phyloP scores from a whole-genome alignment of 768 basidiomycete species.

The Russula emetica region DNA sequence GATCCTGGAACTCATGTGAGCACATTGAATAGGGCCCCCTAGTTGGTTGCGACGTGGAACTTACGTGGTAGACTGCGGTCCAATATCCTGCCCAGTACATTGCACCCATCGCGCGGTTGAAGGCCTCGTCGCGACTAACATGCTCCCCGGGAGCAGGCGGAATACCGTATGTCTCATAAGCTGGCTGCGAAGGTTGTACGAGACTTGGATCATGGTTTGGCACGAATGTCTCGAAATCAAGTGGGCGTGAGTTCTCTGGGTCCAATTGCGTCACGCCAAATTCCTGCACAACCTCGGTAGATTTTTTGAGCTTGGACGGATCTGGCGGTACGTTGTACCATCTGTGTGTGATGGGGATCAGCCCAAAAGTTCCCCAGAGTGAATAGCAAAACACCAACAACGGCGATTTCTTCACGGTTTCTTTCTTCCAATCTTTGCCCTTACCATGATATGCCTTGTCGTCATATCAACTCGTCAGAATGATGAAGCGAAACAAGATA shows the following conservation, averaged over 20 bases:
- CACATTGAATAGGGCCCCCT: neutral
- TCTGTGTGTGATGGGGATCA: slow-evolving; percentile 37
- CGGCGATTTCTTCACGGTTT: slow-evolving; percentile 65
- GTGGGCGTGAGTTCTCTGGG: slow-evolving; percentile 52
- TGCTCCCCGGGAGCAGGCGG: slow-evolving; percentile 35
- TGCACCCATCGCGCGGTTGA: slow-evolving; percentile 65
- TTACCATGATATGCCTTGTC: slow-evolving; percentile 60
- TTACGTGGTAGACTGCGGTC: slow-evolving; percentile 79
- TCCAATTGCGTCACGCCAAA: slow-evolving; percentile 14
- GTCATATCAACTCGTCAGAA: slow-evolving; percentile 7
- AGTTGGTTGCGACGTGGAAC: slow-evolving; percentile 30
- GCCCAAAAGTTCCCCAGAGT: slow-evolving; percentile 9
- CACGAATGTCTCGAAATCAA: slow-evolving; percentile 67
- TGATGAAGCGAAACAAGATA: neutral
- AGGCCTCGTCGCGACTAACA: slow-evolving; percentile 70
- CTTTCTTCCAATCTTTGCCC: slow-evolving; percentile 67
- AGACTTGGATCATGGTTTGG: slow-evolving; percentile 68
- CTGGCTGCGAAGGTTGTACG: slow-evolving; percentile 27
- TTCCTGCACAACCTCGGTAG: slow-evolving; percentile 8
- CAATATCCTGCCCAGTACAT: slow-evolving; percentile 90
- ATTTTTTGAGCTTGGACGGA: slow-evolving; percentile 28
- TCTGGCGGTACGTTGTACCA: slow-evolving; percentile 69
- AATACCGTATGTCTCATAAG: slow-evolving; percentile 19
- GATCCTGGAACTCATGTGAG: slow-evolving; percentile 12
- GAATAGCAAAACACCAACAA: slow-evolving; percentile 46